Evolutionary conservation across 495 filamentous ascomycete species (phyloP).

Genomic region (Annulohypoxylon maeteangense): DNA sequence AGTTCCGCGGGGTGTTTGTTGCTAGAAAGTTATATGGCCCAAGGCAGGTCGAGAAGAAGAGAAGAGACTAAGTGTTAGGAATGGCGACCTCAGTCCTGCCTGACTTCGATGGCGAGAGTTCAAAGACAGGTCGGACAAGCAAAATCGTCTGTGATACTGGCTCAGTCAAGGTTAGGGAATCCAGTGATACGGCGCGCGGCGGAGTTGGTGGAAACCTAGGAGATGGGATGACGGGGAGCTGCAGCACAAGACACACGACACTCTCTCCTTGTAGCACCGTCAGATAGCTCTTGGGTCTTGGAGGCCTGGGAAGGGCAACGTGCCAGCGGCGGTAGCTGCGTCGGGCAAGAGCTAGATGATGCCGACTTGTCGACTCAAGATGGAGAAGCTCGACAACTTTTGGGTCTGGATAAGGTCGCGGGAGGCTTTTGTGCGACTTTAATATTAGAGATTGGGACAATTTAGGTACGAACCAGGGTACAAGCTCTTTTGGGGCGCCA

Average conservation of each 20-base stretch:
- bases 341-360: conserved; percentile 47
- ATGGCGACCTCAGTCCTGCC: conserved; percentile 35
- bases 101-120: conserved; percentile 41
- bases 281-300: conserved; percentile 46
- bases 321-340: conserved; percentile 47
- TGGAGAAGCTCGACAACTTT: conserved; percentile 54
- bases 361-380: conserved; percentile 47
- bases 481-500: conserved; percentile 47
- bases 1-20: conserved; percentile 22
- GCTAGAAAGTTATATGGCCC: conserved; percentile 42
- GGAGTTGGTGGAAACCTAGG: conserved; percentile 55
- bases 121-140: conserved; percentile 56
- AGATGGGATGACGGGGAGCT: conserved; percentile 55
- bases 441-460: conserved; percentile 52
- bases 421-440: conserved; percentile 65
- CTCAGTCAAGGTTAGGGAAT: conserved; percentile 54
- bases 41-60: conserved; percentile 22
- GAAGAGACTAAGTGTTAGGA: conserved; percentile 26
- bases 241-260: conserved; percentile 53
- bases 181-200: conserved; percentile 58
- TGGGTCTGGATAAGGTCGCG: conserved; percentile 58
- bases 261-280: conserved; percentile 50
- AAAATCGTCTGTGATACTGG: conserved; percentile 58
- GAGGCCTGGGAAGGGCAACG: conserved; percentile 47
- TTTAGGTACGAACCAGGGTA: conserved; percentile 49